Conservation (phyloP, 106 monocot species). For the Dioscorea alata region DNA sequence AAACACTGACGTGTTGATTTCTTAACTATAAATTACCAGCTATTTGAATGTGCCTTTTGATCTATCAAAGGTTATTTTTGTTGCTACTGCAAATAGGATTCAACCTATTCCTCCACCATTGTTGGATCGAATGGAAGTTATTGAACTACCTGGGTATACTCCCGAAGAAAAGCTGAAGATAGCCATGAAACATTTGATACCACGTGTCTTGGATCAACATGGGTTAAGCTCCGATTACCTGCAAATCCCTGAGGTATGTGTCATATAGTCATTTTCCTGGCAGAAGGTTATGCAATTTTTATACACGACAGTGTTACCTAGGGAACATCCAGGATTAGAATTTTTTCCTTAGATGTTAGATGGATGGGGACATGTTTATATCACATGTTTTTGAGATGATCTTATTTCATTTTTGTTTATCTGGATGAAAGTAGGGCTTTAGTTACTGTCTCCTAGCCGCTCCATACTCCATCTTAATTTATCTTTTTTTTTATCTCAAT, state of each 20-base stretch:
- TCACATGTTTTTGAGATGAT: no score
- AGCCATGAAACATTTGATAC: slow-evolving; percentile 83
- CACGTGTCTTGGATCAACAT: slow-evolving; percentile 91
- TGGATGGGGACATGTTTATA: no score
- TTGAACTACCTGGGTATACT: slow-evolving; percentile 97
- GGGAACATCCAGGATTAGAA: no score
- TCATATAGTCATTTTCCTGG: no score
- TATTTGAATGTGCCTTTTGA: slow-evolving; percentile 99
- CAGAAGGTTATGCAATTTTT: no score
- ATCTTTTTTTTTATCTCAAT: no score
- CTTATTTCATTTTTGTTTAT: no score
- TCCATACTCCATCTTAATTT: no score
- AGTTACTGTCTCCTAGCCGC: no score
- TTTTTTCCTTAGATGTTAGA: no score
- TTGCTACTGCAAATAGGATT: slow-evolving; percentile 90
- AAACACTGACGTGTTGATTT: not conserved
- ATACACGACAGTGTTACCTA: not conserved
- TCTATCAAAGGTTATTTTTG: slow-evolving; percentile 93
- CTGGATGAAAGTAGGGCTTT: no score
- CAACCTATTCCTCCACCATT: slow-evolving; percentile 95
- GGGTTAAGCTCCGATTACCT: slow-evolving; percentile 75
- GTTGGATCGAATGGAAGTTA: slow-evolving; percentile 98
- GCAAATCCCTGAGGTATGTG: slow-evolving; percentile 88
- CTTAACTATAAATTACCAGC: slow-evolving; percentile 52
- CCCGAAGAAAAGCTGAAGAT: slow-evolving; percentile 97